Evolutionary conservation across 208 protist genomes (phyloP).

Genomic region (Acanthamoeba triangularis): DNA sequence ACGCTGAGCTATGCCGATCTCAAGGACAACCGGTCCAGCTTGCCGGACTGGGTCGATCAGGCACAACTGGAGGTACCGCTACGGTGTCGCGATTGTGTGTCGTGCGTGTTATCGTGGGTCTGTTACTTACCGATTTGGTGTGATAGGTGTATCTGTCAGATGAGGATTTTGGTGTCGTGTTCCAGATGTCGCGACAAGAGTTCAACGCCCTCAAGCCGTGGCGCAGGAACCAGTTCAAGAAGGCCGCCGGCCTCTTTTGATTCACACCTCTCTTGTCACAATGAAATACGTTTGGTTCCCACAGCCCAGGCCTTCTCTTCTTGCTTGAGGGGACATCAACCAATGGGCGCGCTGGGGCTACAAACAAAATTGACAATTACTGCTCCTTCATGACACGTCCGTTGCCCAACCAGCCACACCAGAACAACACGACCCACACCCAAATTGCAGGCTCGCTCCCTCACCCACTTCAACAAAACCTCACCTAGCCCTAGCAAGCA

Average conservation of each 20-base stretch:
- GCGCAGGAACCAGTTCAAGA: conserved; percentile 42
- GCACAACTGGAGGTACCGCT: background rate
- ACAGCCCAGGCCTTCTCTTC: background rate
- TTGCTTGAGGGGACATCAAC: background rate
- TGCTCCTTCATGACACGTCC: background rate
- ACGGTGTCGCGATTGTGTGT: too few species aligned
- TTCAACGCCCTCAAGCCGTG: conserved; percentile 48
- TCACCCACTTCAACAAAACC: background rate
- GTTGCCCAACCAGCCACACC: background rate
- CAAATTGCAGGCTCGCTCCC: background rate
- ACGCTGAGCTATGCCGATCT: background rate
- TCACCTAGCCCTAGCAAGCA: too few species aligned
- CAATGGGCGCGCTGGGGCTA: background rate
- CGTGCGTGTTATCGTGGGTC: background rate
- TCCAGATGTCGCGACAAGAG: conserved; percentile 25
- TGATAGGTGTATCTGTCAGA: conserved; percentile 11
- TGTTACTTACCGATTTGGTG: background rate
- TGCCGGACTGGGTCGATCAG: background rate
- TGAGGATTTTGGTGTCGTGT: conserved; percentile 7
- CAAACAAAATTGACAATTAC: background rate
- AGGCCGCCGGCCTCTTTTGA: conserved; percentile 34
- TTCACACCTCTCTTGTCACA: background rate
- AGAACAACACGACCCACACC: background rate
- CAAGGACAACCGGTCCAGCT: background rate
- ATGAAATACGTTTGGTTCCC: too few species aligned